Evolutionary conservation across 1,139 yeast species (phyloP).

Genomic region (Ashbya aceris): DNA sequence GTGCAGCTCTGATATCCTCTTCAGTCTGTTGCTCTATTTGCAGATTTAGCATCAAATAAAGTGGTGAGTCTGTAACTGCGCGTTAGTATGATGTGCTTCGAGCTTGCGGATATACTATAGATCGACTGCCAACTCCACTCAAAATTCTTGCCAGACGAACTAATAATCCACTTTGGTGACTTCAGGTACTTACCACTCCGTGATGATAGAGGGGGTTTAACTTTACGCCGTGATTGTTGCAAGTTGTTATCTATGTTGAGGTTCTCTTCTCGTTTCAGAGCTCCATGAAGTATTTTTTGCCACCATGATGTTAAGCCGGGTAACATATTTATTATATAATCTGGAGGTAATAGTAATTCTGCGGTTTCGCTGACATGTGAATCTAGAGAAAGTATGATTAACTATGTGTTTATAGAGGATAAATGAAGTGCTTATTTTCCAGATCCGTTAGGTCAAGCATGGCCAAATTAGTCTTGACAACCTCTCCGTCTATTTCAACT

Average conservation of each 20-base stretch:
- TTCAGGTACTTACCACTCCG: background rate
- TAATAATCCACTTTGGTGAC: background rate
- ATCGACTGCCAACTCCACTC: too few relatives aligned
- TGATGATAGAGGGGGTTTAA: background rate
- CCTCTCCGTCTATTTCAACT: slow-evolving; percentile 26
- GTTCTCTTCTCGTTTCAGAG: too few relatives aligned
- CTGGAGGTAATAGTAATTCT: too few relatives aligned
- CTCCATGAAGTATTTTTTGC: too few relatives aligned
- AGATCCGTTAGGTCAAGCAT: slow-evolving; percentile 40
- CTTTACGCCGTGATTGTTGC: too few relatives aligned
- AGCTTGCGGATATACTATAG: too few relatives aligned
- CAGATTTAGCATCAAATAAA: slow-evolving; percentile 21
- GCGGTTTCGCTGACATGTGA: too few relatives aligned
- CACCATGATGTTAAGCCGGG: too few relatives aligned
- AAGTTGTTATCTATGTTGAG: too few relatives aligned
- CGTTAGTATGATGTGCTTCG: background rate
- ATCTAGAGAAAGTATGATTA: background rate
- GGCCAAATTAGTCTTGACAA: slow-evolving; percentile 33
- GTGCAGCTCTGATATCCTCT: slow-evolving; percentile 20
- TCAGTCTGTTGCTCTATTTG: slow-evolving; percentile 8
- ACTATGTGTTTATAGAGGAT: slow-evolving; percentile 29
- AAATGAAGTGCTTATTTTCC: slow-evolving; percentile 39
- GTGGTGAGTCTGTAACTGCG: background rate
- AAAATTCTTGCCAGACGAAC: background rate
- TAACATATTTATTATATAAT: too few relatives aligned